Evolutionary conservation across 2,329 filamentous ascomycete species (phyloP), one percentile per base, ranked within the genome.

Genomic region (Colletotrichum karsti): DNA sequence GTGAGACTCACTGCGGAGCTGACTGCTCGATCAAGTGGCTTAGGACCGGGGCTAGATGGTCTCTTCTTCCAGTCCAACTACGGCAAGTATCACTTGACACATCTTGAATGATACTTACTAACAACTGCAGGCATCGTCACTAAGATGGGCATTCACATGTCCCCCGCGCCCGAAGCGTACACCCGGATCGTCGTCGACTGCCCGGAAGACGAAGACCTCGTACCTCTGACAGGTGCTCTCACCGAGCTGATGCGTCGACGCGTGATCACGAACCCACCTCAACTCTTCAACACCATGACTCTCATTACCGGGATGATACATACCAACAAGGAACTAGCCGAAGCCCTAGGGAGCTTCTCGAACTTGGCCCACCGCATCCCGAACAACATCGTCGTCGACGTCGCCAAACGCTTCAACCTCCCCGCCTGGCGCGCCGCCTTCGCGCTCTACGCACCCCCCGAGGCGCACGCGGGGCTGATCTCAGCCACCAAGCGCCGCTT

Each of bases 191-290:
- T 24, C 22, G 51, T 55, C 2, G 35, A 55, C 8, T 24, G 28
- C 20, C n/a, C 13, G 12, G 13, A 55, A 15, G 65, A 70, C 42
- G 48, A 72, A 4, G 75, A 76, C 51, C 69, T 77, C 2, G 64
- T 70, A 15, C 69, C 69, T n/a, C 74, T 75, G 18, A 70, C 76
- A n/a, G 74, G 74, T 46, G 72, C 70, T 55, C 73, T 76, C 26
- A 61, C 72, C 7, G 70, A 72, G 7, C 60, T 70, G 5, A 62
- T 69, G 56, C 70, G 60, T 18, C 60, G 60, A 6, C 44, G 60
- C 7, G 64, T 82, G 3, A 68, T 83, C 15, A 79, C 79, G 37
- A 83, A 83, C 51, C 79, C 81, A 1, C 80, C 81, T 0, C 51
- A 55, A 15, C 30, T 55, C 22, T 39, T 79, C 79, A 4, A 72